Evolutionary conservation across 2,329 filamentous ascomycete species (phyloP).

Genomic region (Aspergillaceae sp.): DNA sequence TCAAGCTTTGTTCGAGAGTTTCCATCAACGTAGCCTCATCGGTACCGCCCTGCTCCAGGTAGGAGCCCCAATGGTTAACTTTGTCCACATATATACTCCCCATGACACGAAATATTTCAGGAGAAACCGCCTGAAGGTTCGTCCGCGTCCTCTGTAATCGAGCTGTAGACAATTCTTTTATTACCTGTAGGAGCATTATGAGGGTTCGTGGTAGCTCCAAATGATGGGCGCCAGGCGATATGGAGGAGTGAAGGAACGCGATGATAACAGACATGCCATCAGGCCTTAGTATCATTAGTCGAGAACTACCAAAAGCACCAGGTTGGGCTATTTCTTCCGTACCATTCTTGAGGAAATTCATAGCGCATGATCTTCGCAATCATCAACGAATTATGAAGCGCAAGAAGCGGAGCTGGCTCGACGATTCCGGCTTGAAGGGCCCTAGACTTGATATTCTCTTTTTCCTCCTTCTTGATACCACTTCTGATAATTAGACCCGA

Average conservation of each 20-base stretch:
- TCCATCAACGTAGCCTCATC: slow-evolving; percentile 52
- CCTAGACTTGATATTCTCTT: slow-evolving; percentile 63
- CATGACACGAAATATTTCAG: slow-evolving; percentile 75
- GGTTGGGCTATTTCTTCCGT: slow-evolving; percentile 4
- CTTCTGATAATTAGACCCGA: slow-evolving; percentile 27
- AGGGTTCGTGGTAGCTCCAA: slow-evolving; percentile 63
- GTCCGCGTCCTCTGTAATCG: slow-evolving; percentile 66
- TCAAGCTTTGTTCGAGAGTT: slow-evolving; percentile 66
- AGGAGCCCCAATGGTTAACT: slow-evolving; percentile 59
- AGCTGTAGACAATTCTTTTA: slow-evolving; percentile 83
- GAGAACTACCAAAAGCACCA: slow-evolving; percentile 4
- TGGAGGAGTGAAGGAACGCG: slow-evolving; percentile 52
- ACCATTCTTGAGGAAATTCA: slow-evolving; percentile 85
- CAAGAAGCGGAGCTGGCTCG: slow-evolving; percentile 66
- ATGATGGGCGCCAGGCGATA: slow-evolving; percentile 47
- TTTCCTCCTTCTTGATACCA: slow-evolving; percentile 61
- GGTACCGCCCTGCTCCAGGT: slow-evolving; percentile 50
- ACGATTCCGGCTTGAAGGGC: slow-evolving; percentile 68
- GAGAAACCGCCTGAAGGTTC: slow-evolving; percentile 66
- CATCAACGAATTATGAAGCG: slow-evolving; percentile 79
- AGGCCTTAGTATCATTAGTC: slow-evolving; percentile 25
- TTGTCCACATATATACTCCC: slow-evolving; percentile 69
- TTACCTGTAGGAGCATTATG: slow-evolving; percentile 69
- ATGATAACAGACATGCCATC: slow-evolving; percentile 49
- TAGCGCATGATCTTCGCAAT: slow-evolving; percentile 80